Evolutionary conservation across 2,329 filamentous ascomycete genomes (phyloP).

Genomic region (Calonectria montana): DNA sequence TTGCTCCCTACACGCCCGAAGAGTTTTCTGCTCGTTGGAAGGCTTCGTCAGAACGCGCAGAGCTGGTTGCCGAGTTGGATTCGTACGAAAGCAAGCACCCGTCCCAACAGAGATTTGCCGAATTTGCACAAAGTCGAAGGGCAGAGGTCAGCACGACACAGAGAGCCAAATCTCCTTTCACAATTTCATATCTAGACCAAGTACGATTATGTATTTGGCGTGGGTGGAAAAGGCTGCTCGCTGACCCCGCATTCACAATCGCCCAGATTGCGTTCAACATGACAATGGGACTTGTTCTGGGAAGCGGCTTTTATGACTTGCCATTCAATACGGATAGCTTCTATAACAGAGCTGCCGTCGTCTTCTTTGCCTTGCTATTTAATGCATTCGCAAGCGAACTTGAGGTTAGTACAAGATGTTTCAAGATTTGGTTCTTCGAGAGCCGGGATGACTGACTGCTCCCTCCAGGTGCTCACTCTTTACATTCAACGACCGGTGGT

Average conservation of each 20-base stretch:
- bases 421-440: too few species aligned
- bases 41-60: slow-evolving; percentile 34
- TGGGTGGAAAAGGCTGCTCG: slow-evolving; percentile 52
- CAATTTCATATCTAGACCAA: slow-evolving; percentile 59
- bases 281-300: slow-evolving; percentile 63
- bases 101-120: slow-evolving; percentile 20
- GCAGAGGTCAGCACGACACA: slow-evolving; percentile 48
- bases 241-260: slow-evolving; percentile 53
- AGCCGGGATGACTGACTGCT: neutral
- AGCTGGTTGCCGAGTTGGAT: slow-evolving; percentile 43
- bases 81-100: slow-evolving; percentile 43
- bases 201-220: slow-evolving; percentile 55
- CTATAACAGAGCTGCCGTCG: slow-evolving; percentile 57
- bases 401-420: slow-evolving; percentile 38
- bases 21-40: slow-evolving; percentile 52
- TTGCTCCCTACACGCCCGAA: slow-evolving; percentile 50
- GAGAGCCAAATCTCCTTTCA: slow-evolving; percentile 58
- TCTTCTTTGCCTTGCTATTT: slow-evolving; percentile 65
- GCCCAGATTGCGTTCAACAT: slow-evolving; percentile 57
- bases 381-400: slow-evolving; percentile 58
- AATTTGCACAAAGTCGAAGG: slow-evolving; percentile 35
- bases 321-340: slow-evolving; percentile 57
- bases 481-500: slow-evolving; percentile 49
- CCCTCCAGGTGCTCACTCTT: slow-evolving; percentile 47
- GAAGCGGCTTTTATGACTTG: slow-evolving; percentile 62